Conservation (phyloP, 2,329 filamentous ascomycete species). For the Aspergillus uvarum region DNA sequence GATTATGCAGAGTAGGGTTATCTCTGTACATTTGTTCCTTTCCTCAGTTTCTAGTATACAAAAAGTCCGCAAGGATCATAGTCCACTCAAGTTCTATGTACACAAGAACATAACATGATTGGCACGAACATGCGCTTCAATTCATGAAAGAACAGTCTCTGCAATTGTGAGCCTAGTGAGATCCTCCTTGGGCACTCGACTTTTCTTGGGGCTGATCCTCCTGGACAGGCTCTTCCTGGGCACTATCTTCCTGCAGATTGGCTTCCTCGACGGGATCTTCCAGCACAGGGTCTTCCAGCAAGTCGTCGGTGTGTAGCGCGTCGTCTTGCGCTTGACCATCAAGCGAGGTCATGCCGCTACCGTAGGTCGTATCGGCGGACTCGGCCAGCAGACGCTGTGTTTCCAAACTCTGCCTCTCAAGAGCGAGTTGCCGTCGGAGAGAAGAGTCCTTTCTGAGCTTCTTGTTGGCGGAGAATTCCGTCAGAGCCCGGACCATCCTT, state of each 20-base stretch:
- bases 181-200: background rate
- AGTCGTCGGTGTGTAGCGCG: background rate
- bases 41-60: background rate
- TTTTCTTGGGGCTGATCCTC: background rate
- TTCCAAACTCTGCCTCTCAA: conserved; percentile 37
- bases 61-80: background rate
- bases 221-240: background rate
- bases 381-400: conserved; percentile 28
- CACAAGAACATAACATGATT: background rate
- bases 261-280: background rate
- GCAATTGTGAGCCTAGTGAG: background rate
- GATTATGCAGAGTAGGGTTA: background rate
- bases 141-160: background rate
- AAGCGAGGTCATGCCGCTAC: background rate
- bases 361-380: conserved; percentile 16
- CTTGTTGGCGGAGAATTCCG: conserved; percentile 54
- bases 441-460: conserved; percentile 42
- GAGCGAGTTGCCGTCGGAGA: conserved; percentile 36
- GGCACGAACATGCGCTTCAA: background rate
- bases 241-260: background rate
- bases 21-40: background rate
- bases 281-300: background rate
- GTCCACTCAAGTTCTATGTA: background rate
- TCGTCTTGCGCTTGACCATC: background rate
- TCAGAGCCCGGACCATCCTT: conserved; percentile 66